Evolutionary conservation across 1,284 basidiomycete genomes (phyloP).

Genomic region (Cutaneotrichosporon arboriforme): DNA sequence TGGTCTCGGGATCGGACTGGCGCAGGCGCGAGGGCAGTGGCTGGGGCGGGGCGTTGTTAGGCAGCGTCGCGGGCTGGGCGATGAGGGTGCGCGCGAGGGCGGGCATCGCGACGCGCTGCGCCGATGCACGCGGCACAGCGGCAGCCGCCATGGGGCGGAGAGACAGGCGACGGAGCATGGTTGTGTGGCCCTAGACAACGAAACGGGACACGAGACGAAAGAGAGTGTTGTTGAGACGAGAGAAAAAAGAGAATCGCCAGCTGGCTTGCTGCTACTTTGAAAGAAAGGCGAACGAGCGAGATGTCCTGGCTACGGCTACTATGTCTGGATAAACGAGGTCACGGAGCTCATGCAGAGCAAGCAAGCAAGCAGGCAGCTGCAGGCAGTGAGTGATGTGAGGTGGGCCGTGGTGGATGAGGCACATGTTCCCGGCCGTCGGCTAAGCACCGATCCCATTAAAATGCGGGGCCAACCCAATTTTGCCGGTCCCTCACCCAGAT

Average conservation of each 20-base stretch:
- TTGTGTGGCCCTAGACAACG: too few species aligned
- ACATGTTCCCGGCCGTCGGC: slow-evolving; percentile 3
- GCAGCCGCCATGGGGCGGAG: not conserved
- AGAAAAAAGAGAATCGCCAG: not conserved
- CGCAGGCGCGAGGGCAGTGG: slow-evolving; percentile 32
- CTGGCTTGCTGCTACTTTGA: too few species aligned
- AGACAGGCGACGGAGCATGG: slow-evolving; percentile 4
- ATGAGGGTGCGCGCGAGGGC: slow-evolving; percentile 31
- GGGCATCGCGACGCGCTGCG: not conserved
- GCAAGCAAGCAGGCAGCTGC: too few species aligned
- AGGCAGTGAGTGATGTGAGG: not conserved
- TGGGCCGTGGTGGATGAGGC: not conserved
- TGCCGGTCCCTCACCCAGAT: too few species aligned
- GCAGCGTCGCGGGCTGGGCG: slow-evolving; percentile 28
- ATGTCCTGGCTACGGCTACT: too few species aligned
- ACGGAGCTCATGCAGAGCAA: too few species aligned
- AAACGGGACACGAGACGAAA: not conserved
- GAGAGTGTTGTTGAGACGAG: not conserved
- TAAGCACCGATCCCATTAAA: not conserved
- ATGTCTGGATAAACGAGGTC: too few species aligned
- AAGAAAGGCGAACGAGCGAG: too few species aligned
- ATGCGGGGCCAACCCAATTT: not conserved
- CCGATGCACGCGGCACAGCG: too few species aligned
- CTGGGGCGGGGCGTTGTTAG: slow-evolving; percentile 25
- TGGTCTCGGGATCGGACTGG: slow-evolving; percentile 23